phyloP scores from a whole-genome alignment of 2,329 filamentous ascomycete genomes.

The Aspergillus japonicus region DNA sequence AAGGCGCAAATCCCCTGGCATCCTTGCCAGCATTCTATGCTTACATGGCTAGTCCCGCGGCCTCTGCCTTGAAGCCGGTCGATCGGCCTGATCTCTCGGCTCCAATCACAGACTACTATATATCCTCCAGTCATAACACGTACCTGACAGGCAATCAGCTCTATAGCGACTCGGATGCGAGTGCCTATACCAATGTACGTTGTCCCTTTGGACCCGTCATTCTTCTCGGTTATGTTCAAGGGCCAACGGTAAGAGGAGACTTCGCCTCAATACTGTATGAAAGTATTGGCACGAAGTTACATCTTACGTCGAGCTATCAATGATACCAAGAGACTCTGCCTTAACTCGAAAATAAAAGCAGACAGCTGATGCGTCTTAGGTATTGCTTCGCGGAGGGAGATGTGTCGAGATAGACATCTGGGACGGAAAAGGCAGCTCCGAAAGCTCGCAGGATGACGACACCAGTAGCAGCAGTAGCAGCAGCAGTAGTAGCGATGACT shows the following conservation, averaged over 20 bases:
- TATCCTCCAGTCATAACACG: constrained; percentile 93
- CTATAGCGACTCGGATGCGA: constrained; percentile 70
- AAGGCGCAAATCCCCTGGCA: constrained; percentile 19
- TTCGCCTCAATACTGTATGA: too few species aligned
- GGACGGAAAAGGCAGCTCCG: constrained; percentile 63
- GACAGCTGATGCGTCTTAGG: constrained; percentile 45
- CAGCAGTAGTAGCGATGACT: constrained; percentile 28
- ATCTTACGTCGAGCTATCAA: not conserved
- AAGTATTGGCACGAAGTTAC: too few species aligned
- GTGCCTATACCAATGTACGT: constrained; percentile 73
- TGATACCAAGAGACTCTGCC: too few species aligned
- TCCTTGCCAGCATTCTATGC: constrained; percentile 47
- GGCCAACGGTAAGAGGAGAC: too few species aligned
- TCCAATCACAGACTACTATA: constrained; percentile 85
- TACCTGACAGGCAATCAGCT: constrained; percentile 87
- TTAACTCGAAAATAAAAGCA: not conserved
- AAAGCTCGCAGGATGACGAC: constrained; percentile 28
- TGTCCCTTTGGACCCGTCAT: not conserved
- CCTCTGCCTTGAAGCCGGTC: constrained; percentile 43
- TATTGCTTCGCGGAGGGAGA: constrained; percentile 73
- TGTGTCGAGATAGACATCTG: constrained; percentile 96
- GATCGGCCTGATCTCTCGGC: constrained; percentile 59
- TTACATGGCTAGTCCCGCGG: constrained; percentile 49
- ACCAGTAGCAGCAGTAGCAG: constrained; percentile 34
- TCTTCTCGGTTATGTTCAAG: not conserved